These are phyloP conservation scores for Athelia psychrophila DNA, from an alignment of 1,284 basidiomycete species.

Conservation along the genomic window DNA sequence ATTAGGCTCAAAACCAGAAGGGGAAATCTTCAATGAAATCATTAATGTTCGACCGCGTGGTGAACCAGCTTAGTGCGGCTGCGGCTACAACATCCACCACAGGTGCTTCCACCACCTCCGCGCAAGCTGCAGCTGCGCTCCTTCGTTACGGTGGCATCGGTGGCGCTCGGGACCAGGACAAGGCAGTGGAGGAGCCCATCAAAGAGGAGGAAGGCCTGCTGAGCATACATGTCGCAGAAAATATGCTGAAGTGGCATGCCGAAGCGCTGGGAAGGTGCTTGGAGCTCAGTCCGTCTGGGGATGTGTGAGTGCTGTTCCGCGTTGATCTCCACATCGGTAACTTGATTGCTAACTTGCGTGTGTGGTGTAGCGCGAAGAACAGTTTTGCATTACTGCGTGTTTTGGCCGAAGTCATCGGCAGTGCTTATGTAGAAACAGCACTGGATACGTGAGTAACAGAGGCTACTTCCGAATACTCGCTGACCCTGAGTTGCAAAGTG, in stretches of 20 bases:
- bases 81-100: conserved; percentile 61
- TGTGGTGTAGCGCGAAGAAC: conserved; percentile 76
- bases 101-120: conserved; percentile 62
- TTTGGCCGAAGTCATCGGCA: conserved; percentile 86
- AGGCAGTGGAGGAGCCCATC: conserved; percentile 61
- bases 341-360: background rate
- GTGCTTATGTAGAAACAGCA: conserved; percentile 87
- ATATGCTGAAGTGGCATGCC: conserved; percentile 94
- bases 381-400: conserved; percentile 85
- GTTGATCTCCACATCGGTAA: conserved; percentile 4
- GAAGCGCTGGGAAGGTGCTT: conserved; percentile 92
- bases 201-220: conserved; percentile 82
- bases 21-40: conserved; percentile 85
- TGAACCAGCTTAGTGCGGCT: conserved; percentile 84
- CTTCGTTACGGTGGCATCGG: conserved; percentile 82
- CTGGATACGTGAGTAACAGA: conserved; percentile 75
- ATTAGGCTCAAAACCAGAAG: conserved; percentile 73
- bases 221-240: conserved; percentile 76
- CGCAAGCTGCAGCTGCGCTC: conserved; percentile 77
- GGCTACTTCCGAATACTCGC: background rate
- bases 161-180: conserved; percentile 51
- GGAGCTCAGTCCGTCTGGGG: conserved; percentile 76
- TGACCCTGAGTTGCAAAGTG: conserved; percentile 40
- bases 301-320: conserved; percentile 64
- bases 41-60: conserved; percentile 89